Base-by-base conservation (phyloP, 768 basidiomycete species). In the Pisolithus marmoratus region DNA sequence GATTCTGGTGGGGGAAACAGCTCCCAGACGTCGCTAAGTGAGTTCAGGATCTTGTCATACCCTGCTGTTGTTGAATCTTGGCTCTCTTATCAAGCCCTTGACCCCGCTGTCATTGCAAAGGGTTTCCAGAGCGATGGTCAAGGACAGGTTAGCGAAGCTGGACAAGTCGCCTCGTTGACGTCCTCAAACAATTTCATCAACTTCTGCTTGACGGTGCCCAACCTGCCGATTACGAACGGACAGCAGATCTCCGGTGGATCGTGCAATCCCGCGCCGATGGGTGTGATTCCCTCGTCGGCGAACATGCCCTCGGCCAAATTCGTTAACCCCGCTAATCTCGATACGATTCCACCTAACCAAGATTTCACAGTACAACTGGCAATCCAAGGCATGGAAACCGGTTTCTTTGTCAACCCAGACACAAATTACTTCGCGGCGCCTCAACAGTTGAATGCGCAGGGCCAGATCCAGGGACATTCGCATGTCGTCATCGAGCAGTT, bases 121-220 rank as follows among this genome's bases (percentile, higher is more conserved):
- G 76, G 75, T 42, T 78, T 82, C 51, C 72, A 73, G 27, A 73
- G 79, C 45, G 61, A 79, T 54, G 83, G 79, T 41, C 76, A 76
- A 56, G 62, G 70, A 48, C 66, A 70, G 36, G 72, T 73, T 2
- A 27, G 43, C 26, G 60, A 68, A 24, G 63, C 66, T 61, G 79
- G 79, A 38, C 79, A 81, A 62, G 76, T 76, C 50, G 66, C 77
- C 4, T 81, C 78, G 5, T 63, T 76, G 48, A 79, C 78, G 1
- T 78, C 78, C 14, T 70, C 65, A 19, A 82, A 85, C 70, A 84
- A 84, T 70, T 85, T 80, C 60, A 77, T 80, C 70, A 79, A 80
- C 70, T 76, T 74, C 62, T 83, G 79, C 60, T 58, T 72, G 27
- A 74, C 71, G 11, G 65, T 67, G 8, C 66, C 72, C 45, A 67